Percentiles rank a stretch among this genome's conserved stretches.
Evolutionary conservation across 176 grass and related monocot species (phyloP).

Genomic region (Chloris gayana): DNA sequence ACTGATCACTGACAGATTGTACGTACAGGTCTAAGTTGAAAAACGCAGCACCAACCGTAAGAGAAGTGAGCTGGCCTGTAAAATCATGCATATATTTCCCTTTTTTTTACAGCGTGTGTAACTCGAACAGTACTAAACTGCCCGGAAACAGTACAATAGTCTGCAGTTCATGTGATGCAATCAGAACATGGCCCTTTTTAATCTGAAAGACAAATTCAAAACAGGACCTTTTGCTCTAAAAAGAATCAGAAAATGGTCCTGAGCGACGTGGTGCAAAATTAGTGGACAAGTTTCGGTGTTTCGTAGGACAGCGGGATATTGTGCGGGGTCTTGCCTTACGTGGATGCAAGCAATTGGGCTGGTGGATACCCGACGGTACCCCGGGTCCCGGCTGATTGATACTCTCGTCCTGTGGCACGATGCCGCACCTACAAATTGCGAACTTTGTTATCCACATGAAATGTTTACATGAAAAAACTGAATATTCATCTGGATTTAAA

Average conservation of each 20-base stretch:
- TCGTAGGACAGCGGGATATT: background rate
- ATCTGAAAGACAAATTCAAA: too few relatives aligned
- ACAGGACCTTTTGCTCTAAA: background rate
- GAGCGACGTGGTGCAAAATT: background rate
- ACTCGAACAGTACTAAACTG: too few relatives aligned
- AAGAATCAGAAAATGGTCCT: background rate
- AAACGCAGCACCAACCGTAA: background rate
- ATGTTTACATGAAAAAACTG: background rate
- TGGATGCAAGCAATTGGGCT: constrained; percentile 46
- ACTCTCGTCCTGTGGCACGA: background rate
- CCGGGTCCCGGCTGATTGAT: constrained; percentile 32
- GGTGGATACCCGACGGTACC: constrained; percentile 40
- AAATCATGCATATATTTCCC: too few relatives aligned
- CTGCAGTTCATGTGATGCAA: background rate
- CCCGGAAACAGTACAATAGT: background rate
- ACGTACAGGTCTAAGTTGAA: background rate
- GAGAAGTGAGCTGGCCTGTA: too few relatives aligned
- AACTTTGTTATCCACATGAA: background rate
- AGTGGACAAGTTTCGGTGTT: background rate
- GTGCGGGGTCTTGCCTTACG: constrained; percentile 12
- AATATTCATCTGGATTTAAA: background rate
- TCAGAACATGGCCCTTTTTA: background rate
- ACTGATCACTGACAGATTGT: background rate
- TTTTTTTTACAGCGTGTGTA: too few relatives aligned
- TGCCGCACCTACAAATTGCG: background rate